phyloP scores from a whole-genome alignment of 768 basidiomycete genomes.

The Suillus subluteus region DNA sequence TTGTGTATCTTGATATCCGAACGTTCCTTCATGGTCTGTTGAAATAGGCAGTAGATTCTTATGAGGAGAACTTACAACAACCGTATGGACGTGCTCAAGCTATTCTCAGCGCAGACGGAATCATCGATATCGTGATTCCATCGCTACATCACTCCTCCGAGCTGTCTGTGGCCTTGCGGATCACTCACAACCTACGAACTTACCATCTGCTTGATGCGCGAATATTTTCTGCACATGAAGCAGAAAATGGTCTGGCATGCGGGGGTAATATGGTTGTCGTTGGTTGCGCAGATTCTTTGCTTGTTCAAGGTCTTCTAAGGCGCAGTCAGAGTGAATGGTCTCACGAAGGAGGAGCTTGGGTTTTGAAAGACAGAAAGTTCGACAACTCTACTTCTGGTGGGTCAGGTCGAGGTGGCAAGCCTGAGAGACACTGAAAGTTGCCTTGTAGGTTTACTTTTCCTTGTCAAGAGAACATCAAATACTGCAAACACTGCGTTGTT shows the following conservation, averaged over 20 bases:
- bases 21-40: not conserved
- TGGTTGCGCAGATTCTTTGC: conserved; percentile 42
- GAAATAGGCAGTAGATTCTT: not conserved
- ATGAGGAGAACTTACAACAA: conserved; percentile 1
- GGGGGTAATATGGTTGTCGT: conserved; percentile 64
- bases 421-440: conserved; percentile 17
- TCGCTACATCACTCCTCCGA: conserved; percentile 36
- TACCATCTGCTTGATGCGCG: conserved; percentile 74
- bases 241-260: conserved; percentile 35
- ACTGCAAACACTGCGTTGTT: conserved; percentile 50
- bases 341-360: conserved; percentile 24
- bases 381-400: conserved; percentile 27
- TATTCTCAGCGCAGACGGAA: conserved; percentile 57
- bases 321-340: conserved; percentile 19
- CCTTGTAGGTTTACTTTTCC: conserved; percentile 54
- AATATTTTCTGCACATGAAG: conserved; percentile 47
- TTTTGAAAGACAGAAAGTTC: conserved; percentile 19
- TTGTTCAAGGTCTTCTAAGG: conserved; percentile 38
- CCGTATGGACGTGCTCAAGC: conserved; percentile 63
- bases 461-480: conserved; percentile 17
- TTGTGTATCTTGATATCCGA: not conserved
- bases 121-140: conserved; percentile 61
- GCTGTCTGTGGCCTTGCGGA: conserved; percentile 59
- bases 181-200: conserved; percentile 67
- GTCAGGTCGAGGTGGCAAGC: not conserved